Conservation (phyloP, 768 basidiomycete genomes). For the Russula dissimulans region DNA sequence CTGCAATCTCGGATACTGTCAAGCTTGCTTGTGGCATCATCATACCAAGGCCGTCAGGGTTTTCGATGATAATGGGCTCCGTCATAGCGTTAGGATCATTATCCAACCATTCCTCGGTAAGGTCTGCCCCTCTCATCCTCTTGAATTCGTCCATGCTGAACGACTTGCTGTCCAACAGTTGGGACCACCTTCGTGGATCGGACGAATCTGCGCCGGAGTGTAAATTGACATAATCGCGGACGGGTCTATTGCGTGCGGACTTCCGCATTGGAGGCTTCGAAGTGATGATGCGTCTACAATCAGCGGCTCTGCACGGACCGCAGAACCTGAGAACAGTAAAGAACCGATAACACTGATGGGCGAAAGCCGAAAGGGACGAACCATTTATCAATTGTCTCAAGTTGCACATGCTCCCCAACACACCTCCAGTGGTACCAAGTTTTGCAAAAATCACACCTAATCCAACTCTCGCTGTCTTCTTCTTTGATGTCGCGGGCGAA, state of each 20-base stretch:
- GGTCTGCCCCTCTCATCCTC: conserved; percentile 54
- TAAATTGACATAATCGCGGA: conserved; percentile 72
- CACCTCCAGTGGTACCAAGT: conserved; percentile 82
- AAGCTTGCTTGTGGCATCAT: conserved; percentile 69
- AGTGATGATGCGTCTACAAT: conserved; percentile 57
- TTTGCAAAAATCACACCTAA: conserved; percentile 74
- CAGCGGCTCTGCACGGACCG: conserved; percentile 46
- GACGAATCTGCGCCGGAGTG: conserved; percentile 58
- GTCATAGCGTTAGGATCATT: conserved; percentile 62
- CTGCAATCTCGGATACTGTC: conserved; percentile 72
- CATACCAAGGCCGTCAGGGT: conserved; percentile 79
- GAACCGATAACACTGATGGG: conserved; percentile 8
- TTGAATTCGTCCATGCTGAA: conserved; percentile 57
- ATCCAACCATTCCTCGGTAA: conserved; percentile 69
- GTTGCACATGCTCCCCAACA: conserved; percentile 54
- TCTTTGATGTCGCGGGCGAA: conserved; percentile 20
- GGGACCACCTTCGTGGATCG: conserved; percentile 50
- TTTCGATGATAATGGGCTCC: conserved; percentile 76
- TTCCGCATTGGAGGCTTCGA: conserved; percentile 74
- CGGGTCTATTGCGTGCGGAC: conserved; percentile 63
- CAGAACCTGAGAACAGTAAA: conserved; percentile 50
- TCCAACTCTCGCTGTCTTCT: conserved; percentile 66
- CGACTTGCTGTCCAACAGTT: conserved; percentile 57
- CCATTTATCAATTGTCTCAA: conserved; percentile 73
- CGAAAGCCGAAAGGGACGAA: conserved; percentile 28